These are phyloP conservation scores for Vaccinium darrowii DNA, from an alignment of 148 eudicot genomes.

Conservation along the genomic window DNA sequence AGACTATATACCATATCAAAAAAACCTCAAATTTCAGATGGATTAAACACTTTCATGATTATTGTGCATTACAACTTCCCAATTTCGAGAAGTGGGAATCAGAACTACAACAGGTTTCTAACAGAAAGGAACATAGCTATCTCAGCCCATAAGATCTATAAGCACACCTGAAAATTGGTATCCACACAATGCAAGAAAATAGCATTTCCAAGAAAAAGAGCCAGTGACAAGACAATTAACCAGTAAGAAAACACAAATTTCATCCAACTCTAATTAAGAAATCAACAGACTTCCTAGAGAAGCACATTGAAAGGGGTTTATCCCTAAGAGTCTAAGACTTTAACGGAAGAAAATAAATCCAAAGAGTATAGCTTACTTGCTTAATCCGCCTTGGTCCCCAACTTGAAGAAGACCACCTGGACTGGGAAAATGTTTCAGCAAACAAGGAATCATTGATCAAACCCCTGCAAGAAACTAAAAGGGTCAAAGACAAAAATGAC, in stretches of 20 bases:
- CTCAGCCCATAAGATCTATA: not conserved
- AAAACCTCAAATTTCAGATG: not conserved
- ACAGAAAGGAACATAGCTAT: not conserved
- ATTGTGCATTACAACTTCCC: not conserved
- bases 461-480: slow-evolving; percentile 52
- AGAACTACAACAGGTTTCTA: not conserved
- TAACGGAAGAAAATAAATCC: not conserved
- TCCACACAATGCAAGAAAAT: not conserved
- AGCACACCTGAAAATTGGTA: not conserved
- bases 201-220: not conserved
- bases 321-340: not conserved
- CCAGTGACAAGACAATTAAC: slow-evolving; percentile 6
- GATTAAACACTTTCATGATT: not conserved
- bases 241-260: not conserved
- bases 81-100: not conserved
- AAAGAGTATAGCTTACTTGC: slow-evolving; percentile 48
- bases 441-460: slow-evolving; percentile 72
- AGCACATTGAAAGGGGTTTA: not conserved
- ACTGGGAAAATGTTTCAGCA: slow-evolving; percentile 79
- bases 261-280: not conserved
- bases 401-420: slow-evolving; percentile 77
- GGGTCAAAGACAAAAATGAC: slow-evolving; percentile 11
- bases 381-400: slow-evolving; percentile 95
- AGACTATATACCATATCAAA: not conserved
- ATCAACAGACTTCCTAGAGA: not conserved